Base-by-base conservation (phyloP, 306 rosid genomes). In the Luffa aegyptiaca region DNA sequence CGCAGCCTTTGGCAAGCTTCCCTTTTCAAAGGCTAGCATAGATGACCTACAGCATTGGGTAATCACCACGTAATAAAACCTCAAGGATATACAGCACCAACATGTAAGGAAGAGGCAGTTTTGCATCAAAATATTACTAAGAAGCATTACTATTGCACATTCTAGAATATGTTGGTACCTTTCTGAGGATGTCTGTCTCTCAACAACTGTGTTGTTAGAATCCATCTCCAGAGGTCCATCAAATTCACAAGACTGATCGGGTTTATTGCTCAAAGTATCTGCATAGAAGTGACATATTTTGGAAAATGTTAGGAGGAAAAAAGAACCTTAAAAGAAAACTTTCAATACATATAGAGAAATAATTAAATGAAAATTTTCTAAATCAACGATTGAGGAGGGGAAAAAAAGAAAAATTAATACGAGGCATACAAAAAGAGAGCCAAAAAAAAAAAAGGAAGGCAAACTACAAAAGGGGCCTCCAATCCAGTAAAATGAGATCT, bases 1-100 rank as follows among this genome's bases (percentile, higher is more conserved):
- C 31, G 93, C 98, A 5, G 90, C 80, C 42, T 89, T 85, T n/a
- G 97, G 97, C 80, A 87, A 88, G 53, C 68, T 85, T 42, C 88
- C 84, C 57, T 76, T 82, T 71, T 80, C 85, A 64, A 70, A 63
- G 36, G 86, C 86, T 52, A 81, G 58, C 68, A 78, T 39, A 18
- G 89, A 81, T 31, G 87, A 46, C 42, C 69, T 68, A 56, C 83
- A 44, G 85, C 83, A 78, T 84, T 87, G 35, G 82, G 46, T 26
- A 80, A 76, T 81, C 41, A 26, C 84, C 45, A 80, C 79, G 78
- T 86, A 21, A 52, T 45, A 63, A 75, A 52, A 37, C 69, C 79
- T 64, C 64, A 76, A 35, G 81, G 85, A 76, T 72, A 51, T 77
- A 56, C 74, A 66, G 70, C 90, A 78, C 31, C 14, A 62, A 44